A percentile compares a stretch with the other conserved stretches of the same genome.
phyloP scores from a whole-genome alignment of 352 stramenopile species.

The Phytophthora ohioensis region DNA sequence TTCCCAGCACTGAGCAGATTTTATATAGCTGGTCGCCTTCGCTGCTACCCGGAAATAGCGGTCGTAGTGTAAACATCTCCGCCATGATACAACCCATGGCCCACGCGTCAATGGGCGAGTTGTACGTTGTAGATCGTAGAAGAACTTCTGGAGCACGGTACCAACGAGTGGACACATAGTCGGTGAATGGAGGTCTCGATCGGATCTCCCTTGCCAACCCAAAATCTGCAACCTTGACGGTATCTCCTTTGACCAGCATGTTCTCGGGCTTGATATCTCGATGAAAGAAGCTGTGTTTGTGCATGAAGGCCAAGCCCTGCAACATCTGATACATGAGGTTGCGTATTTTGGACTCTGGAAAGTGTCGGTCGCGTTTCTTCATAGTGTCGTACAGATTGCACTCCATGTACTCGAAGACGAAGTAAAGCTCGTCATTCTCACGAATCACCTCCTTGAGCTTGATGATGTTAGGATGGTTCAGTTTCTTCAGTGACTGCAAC shows the following conservation, averaged over 20 bases:
- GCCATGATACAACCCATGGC: constrained; percentile 98
- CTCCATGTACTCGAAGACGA: constrained; percentile 99
- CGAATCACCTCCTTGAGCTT: constrained; percentile 98
- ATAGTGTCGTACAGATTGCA: constrained; percentile 98
- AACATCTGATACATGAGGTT: constrained; percentile 99
- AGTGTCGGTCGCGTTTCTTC: constrained; percentile 91
- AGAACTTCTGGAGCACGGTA: constrained; percentile 98
- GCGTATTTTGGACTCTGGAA: constrained; percentile 94
- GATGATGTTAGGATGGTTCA: constrained; percentile 98
- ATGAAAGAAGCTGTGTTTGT: constrained; percentile 99
- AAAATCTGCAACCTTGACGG: constrained; percentile 99
- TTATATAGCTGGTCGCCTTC: constrained; percentile 99
- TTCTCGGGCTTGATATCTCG: constrained; percentile 99
- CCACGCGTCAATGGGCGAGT: constrained; percentile 97
- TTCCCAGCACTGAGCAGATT: constrained; percentile 96
- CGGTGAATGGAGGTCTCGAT: constrained; percentile 94
- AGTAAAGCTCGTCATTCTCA: constrained; percentile 97
- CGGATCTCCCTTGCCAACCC: constrained; percentile 95
- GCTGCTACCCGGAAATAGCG: constrained; percentile 97
- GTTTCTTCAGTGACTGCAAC: constrained; percentile 91
- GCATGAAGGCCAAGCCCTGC: constrained; percentile 97
- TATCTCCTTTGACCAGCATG: constrained; percentile 96
- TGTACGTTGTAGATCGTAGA: constrained; percentile 95
- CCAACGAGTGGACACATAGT: constrained; percentile 99
- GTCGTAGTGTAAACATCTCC: constrained; percentile 96